Percentiles rank a stretch among this genome's conserved stretches.
Conservation (phyloP, 2,329 filamentous ascomycete species). For the Pseudogymnoascus sp. region DNA sequence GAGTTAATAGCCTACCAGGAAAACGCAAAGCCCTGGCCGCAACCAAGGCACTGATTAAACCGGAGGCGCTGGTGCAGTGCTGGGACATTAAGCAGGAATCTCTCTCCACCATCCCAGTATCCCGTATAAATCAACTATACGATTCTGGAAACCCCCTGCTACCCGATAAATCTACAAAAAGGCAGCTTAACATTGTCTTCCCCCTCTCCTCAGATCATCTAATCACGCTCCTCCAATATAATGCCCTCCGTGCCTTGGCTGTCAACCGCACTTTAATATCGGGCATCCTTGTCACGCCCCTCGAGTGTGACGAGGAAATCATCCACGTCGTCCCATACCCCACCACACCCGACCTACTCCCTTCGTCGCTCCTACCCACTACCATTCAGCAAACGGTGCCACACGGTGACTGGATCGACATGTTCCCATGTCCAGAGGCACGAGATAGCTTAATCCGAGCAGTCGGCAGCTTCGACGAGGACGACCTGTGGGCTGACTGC, state of each 20-base stretch:
- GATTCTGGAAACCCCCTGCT: conserved; percentile 28
- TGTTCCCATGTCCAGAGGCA: conserved; percentile 32
- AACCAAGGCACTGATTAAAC: conserved; percentile 21
- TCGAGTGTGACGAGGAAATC: conserved; percentile 29
- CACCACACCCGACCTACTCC: conserved; percentile 25
- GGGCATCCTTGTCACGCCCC: conserved; percentile 27
- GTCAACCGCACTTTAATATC: conserved; percentile 32
- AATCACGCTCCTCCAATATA: conserved; percentile 36
- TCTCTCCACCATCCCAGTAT: conserved; percentile 27
- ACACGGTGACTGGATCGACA: conserved; percentile 36
- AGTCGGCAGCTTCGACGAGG: conserved; percentile 33
- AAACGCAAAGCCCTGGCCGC: conserved; percentile 28
- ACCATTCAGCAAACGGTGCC: conserved; percentile 32
- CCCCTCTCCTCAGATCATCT: conserved; percentile 35
- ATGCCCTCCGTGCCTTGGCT: conserved; percentile 32
- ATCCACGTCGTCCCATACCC: conserved; percentile 28
- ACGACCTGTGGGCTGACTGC: conserved; percentile 36
- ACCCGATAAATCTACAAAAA: conserved; percentile 21
- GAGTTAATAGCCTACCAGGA: conserved; percentile 25
- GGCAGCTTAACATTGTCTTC: conserved; percentile 27
- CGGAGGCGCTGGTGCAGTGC: conserved; percentile 30
- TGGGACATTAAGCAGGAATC: conserved; percentile 30
- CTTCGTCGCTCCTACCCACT: conserved; percentile 32
- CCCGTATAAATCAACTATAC: conserved; percentile 28
- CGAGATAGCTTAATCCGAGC: conserved; percentile 34